A percentile compares a stretch with the other conserved stretches of the same genome.
Conservation (phyloP, 495 filamentous ascomycete species). For the Neurospora pannonica region DNA sequence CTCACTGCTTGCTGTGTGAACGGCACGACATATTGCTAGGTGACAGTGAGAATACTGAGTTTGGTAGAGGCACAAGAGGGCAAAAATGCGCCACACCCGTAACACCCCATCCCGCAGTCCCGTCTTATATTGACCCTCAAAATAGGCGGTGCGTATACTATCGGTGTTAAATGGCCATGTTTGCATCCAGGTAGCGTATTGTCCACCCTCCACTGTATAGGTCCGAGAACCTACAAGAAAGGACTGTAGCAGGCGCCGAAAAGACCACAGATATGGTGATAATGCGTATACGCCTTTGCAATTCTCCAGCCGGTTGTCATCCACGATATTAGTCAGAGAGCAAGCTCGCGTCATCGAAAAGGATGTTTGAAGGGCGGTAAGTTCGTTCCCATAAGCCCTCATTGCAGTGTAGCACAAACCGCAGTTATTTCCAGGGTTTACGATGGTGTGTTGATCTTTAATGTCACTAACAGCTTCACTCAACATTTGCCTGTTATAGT, state of each 20-base stretch:
- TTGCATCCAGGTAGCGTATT: not conserved
- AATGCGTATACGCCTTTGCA: not conserved
- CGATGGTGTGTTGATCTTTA: not conserved
- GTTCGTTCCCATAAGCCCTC: not conserved
- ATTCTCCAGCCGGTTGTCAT: not conserved
- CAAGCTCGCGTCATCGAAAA: not conserved
- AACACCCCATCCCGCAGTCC: not conserved
- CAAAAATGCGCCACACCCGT: not conserved
- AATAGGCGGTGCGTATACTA: not conserved
- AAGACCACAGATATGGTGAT: not conserved
- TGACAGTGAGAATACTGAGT: not conserved
- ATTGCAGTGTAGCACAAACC: not conserved
- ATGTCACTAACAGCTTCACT: not conserved
- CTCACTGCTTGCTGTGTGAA: not conserved
- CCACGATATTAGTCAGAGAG: not conserved
- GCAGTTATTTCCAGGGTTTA: not conserved
- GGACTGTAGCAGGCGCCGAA: not conserved
- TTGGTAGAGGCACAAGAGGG: not conserved
- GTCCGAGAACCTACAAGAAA: not conserved
- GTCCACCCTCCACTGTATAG: not conserved
- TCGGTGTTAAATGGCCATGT: not conserved
- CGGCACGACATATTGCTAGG: not conserved
- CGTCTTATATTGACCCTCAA: not conserved
- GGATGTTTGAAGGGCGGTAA: not conserved
- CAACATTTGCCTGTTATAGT: not conserved